phyloP scores from a whole-genome alignment of 768 basidiomycete species.

The Suillus tomentosus region DNA sequence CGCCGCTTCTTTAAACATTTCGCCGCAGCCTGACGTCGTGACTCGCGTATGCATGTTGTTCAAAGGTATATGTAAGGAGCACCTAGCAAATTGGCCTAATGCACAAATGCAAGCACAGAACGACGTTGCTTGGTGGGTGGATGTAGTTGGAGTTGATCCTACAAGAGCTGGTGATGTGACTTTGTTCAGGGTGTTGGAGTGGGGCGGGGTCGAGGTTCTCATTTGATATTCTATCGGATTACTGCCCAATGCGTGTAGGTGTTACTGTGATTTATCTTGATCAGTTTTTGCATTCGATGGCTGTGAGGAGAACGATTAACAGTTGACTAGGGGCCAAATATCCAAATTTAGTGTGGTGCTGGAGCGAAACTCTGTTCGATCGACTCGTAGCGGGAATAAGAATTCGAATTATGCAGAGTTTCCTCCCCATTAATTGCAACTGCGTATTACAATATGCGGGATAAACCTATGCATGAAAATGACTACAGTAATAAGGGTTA shows the following conservation, averaged over 20 bases:
- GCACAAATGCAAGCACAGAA: not conserved
- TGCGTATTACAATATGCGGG: not conserved
- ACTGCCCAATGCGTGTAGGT: too few relatives aligned
- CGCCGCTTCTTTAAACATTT: not conserved
- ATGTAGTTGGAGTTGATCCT: not conserved
- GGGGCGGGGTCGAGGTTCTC: not conserved
- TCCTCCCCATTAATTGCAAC: not conserved
- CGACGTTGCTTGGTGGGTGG: slow-evolving; percentile 1
- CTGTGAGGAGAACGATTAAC: too few relatives aligned
- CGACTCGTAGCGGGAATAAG: too few relatives aligned
- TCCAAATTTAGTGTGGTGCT: too few relatives aligned
- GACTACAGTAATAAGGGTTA: not conserved
- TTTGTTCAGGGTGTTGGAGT: slow-evolving; percentile 6
- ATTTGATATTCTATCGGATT: not conserved
- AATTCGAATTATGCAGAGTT: not conserved
- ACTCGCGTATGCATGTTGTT: not conserved
- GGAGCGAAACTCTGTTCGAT: too few relatives aligned
- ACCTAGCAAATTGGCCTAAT: not conserved
- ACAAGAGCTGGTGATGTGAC: not conserved
- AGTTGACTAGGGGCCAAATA: too few relatives aligned
- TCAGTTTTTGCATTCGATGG: too few relatives aligned
- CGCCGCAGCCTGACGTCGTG: not conserved
- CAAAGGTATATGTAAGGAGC: not conserved
- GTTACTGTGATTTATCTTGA: too few relatives aligned
- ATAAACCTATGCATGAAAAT: not conserved